These are phyloP conservation scores for Emmonsia crescens DNA, from an alignment of 2,329 filamentous ascomycete species.

Conservation along the genomic window DNA sequence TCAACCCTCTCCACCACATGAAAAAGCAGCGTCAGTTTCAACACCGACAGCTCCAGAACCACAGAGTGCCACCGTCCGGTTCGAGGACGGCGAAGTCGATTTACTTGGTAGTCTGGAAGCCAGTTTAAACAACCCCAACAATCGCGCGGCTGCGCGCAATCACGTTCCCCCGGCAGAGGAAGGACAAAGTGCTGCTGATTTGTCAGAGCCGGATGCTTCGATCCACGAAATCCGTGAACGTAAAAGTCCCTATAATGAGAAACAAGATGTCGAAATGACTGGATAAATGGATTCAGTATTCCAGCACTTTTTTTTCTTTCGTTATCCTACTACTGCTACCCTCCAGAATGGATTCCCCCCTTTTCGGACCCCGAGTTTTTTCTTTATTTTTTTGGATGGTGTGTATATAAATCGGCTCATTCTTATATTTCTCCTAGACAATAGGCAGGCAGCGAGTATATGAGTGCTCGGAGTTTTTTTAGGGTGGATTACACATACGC, in stretches of 20 bases:
- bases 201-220: neutral
- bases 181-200: neutral
- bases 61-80: slow-evolving; percentile 6
- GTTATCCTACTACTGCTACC: neutral
- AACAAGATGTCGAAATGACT: slow-evolving; percentile 1
- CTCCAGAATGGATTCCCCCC: neutral
- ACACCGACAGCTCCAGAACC: neutral
- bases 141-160: neutral
- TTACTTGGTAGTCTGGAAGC: slow-evolving; percentile 39
- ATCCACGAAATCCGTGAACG: neutral
- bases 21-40: neutral
- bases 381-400: neutral
- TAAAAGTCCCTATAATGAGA: neutral
- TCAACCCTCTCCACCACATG: neutral
- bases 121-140: slow-evolving; percentile 21
- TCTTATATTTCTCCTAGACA: neutral
- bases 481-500: neutral
- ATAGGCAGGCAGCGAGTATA: neutral
- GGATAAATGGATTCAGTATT: neutral
- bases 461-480: neutral
- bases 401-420: neutral
- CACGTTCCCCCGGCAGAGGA: neutral
- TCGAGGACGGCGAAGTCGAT: slow-evolving; percentile 32
- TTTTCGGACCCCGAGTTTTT: neutral
- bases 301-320: neutral